Evolutionary conservation across 1,284 basidiomycete genomes (phyloP), one percentile per base, ranked within the genome.

Genomic region (Xerocomus nothofagi): DNA sequence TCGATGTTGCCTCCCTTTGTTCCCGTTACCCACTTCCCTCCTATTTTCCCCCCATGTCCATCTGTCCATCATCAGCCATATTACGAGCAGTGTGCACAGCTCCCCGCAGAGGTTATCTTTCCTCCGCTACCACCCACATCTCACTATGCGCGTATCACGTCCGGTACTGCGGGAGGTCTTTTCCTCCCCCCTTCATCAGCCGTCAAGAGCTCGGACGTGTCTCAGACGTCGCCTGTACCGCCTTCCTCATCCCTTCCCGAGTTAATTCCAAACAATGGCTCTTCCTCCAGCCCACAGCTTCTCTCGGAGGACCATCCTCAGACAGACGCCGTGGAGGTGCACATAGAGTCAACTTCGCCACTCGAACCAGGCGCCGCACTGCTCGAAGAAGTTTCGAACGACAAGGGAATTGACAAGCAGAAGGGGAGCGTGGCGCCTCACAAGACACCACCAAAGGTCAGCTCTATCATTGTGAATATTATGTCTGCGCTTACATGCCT

Each of bases 61-160:
- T 80, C 80, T 11, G 71, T 77, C 12, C 82, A 87, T 53, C 83
- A 85, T 54, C 84, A 88, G 57, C 78, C 84, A 0, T 87, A 87
- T 63, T 84, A 84, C 61, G 76, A 82, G 49, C 78, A 75, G 42
- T 82, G 79, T 50, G 53, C 67, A 62, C 44, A 76, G 23, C 65
- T 78, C 15, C 77, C 80, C 3, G 74, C 80, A 2, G 84, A 85
- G 21, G 72, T 86, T 17, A 78, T 88, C 34, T 88, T 88, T 65
- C 86, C 86, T 37, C 83, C 84, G 1, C 66, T 88, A 3, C 78
- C 78, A 2, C 78, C 84, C 9, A 70, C 70, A 6, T 73, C 73
- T 27, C 71, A 71, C 24, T 75, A 73, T 51, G 73, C 70, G 47
- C 73, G 69, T 4, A 50, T 70, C 4, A 53, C 59, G 18, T 55